Evolutionary conservation across 176 grass and related monocot species (phyloP), one percentile per base, ranked within the genome.

Genomic region (Dendrocalamus sinicus): DNA sequence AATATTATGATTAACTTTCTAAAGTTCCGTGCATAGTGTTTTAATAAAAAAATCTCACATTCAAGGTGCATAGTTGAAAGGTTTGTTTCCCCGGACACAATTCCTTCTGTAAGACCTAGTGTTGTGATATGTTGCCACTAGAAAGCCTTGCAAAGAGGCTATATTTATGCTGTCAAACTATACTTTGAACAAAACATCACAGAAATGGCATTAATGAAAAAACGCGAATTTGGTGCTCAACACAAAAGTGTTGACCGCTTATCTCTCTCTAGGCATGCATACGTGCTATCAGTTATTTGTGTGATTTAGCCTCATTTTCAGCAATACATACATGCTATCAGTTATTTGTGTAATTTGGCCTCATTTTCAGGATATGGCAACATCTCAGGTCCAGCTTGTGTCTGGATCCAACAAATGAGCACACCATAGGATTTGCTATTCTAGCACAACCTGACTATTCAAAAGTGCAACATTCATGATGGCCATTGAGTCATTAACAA

Each of bases 271-370:
- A 24, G 22, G 54, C 3, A 40, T 23, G 45, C 35, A 32, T 79
- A 35, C 6, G 5, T 53, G 5, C 6, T 80, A 61, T 23, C 57
- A 0, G 8, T 64, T 64, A 81, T 39, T 75, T 12, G 23, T 5
- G 72, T 58, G 17, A 20, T 67, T 75, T 75, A 46, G 22, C 20
- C 59, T 41, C 58, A 75, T 84, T 84, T 74, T 41, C 15, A 68
- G 35, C 45, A 9, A 39, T n/a, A 65, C 32, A 32, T 79, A n/a
- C 5, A 12, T 52, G 5, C 6, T 72, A 59, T 22, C 54, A 0
- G 7, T 63, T 64, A 80, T 37, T 75, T 4, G 22, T 4, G 72
- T 57, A 8, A 19, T 66, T 75, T 75, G 71, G 20, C 22, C 60
- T 43, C 59, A 76, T 84, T 84, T 75, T 43, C 16, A 70, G 37